Evolutionary conservation across 495 filamentous ascomycete genomes (phyloP), one percentile per base, ranked within the genome.

Genomic region (Eremomyces bilateralis): DNA sequence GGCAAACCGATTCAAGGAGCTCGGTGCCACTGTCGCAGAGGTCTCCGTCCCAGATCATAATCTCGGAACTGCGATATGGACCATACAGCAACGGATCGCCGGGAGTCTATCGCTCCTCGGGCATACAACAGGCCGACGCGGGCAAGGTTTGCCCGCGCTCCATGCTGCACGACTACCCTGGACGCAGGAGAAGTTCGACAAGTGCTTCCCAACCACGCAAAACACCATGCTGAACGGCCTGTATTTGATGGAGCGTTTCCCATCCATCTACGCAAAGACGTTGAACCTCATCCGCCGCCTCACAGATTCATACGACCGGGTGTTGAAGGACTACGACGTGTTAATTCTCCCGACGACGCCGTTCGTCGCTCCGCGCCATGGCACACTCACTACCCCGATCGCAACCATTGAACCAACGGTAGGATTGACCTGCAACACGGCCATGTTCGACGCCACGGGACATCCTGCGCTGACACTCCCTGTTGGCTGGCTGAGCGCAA

Each of bases 381-480:
- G 34, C n/a, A 6, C 29, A 6, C 36, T 44, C 28, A 45, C 44
- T 0, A 42, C 33, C 4, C 47, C 47, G 1, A 27, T 53, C 21
- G 42, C 47, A 17, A 35, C 40, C 17, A 45, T 52, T 20, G 41
- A 34, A 20, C 43, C 41, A 21, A 37, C 41, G 20, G 38, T 49
- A 8, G 63, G 64, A 0, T 39, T 64, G 21, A 60, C 63, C 1
- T 56, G 55, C 15, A 71, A 72, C 38, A 73, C 67, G 4, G 59
- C 60, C 21, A 53, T 60, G 11, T 70, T 71, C 39, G 63, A 74
- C 50, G 51, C 56, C 16, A 64, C 65, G 0, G 68, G 68, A 0
- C 69, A 71, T 46, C 68, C 69, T 0, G 67, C 63, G 1, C 40
- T 75, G 31, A 60, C 60, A 2, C 49, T 73, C 15, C 70, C 69